These are phyloP conservation scores for Basidioascus undulatus DNA, from an alignment of 768 basidiomycete species.

Conservation along the genomic window DNA sequence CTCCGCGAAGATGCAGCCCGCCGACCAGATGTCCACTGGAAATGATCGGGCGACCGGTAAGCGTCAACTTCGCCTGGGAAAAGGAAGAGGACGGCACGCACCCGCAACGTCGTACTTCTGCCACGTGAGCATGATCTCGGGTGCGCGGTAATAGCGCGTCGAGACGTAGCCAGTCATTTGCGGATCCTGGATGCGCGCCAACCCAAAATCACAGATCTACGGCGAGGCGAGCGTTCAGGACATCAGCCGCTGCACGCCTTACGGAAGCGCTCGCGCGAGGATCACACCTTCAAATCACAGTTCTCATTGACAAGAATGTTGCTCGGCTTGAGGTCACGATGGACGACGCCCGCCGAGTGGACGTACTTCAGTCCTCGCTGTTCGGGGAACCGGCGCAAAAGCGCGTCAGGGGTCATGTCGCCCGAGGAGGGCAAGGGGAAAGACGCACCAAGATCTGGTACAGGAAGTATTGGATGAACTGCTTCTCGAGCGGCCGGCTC, in stretches of 20 bases:
- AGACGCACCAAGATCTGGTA: conserved; percentile 79
- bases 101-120: conserved; percentile 96
- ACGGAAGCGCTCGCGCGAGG: neutral
- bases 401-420: conserved; percentile 1
- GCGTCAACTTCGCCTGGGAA: no score
- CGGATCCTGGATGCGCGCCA: conserved; percentile 94
- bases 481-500: conserved; percentile 90
- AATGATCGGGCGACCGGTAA: neutral
- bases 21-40: conserved; percentile 89
- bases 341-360: conserved; percentile 95
- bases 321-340: conserved; percentile 95
- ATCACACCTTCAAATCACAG: conserved; percentile 74
- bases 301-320: conserved; percentile 99
- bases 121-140: conserved; percentile 99
- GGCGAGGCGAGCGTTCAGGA: conserved; percentile 3
- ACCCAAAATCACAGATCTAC: conserved; percentile 94
- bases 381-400: neutral
- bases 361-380: conserved; percentile 97
- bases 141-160: conserved; percentile 93
- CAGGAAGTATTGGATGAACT: conserved; percentile 98
- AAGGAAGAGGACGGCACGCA: conserved; percentile 12
- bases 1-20: conserved; percentile 97
- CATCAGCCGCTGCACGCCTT: neutral
- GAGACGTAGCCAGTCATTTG: conserved; percentile 99
- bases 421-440: no score